These are phyloP conservation scores for Pseudovirgaria hyperparasitica DNA, from an alignment of 2,329 filamentous ascomycete genomes.

Conservation along the genomic window DNA sequence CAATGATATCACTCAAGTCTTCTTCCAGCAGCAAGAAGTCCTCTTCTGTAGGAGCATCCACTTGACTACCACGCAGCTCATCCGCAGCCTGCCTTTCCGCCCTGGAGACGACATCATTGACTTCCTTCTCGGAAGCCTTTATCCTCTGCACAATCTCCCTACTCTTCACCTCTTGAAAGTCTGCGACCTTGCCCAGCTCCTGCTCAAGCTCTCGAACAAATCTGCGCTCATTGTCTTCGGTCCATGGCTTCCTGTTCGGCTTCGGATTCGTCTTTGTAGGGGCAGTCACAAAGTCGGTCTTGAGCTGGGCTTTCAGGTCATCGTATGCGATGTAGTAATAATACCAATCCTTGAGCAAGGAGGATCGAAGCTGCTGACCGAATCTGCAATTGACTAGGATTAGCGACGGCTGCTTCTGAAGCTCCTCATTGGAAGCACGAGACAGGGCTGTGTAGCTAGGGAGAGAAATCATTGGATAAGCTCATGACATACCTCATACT, in stretches of 20 bases:
- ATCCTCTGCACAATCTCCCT: conserved; percentile 92
- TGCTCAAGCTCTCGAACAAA: conserved; percentile 81
- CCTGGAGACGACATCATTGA: conserved; percentile 71
- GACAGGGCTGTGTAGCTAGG: too few relatives aligned
- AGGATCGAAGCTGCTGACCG: conserved; percentile 91
- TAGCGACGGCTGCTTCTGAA: too few relatives aligned
- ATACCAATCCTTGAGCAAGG: conserved; percentile 90
- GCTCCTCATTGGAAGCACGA: too few relatives aligned
- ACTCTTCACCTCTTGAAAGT: conserved; percentile 93
- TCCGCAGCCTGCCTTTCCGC: conserved; percentile 36
- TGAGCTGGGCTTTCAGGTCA: conserved; percentile 76
- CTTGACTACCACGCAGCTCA: too few relatives aligned
- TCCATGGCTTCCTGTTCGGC: conserved; percentile 50
- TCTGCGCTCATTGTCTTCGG: conserved; percentile 76
- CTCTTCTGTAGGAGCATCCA: conserved; percentile 57
- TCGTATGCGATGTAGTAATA: conserved; percentile 99
- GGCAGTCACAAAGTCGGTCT: conserved; percentile 49
- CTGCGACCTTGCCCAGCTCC: conserved; percentile 95
- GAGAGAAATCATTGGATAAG: too few relatives aligned
- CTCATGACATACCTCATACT: too few relatives aligned
- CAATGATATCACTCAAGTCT: conserved; percentile 93
- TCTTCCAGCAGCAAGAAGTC: conserved; percentile 91
- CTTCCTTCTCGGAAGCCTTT: conserved; percentile 75
- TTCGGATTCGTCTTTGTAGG: conserved; percentile 3
- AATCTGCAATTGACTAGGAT: too few relatives aligned